Percentiles rank a stretch among this genome's conserved stretches.
Evolutionary conservation across 2,329 filamentous ascomycete genomes (phyloP).

Genomic region (Clarireedia paspali): DNA sequence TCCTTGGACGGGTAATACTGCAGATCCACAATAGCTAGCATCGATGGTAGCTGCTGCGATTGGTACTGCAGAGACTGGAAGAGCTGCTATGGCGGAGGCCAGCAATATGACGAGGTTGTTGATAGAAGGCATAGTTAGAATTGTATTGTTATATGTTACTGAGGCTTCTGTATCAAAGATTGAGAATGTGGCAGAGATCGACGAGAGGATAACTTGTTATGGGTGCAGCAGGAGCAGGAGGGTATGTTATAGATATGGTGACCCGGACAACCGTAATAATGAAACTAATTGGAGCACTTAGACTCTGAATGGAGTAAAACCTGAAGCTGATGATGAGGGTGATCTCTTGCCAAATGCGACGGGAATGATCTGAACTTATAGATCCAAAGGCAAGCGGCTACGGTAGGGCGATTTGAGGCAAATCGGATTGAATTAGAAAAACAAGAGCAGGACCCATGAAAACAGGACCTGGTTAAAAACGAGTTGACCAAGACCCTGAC

Average conservation of each 20-base stretch:
- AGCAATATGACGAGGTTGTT: too few species aligned
- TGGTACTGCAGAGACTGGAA: not conserved
- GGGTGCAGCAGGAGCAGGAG: too few species aligned
- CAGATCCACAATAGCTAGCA: not conserved
- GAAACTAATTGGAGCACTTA: not conserved
- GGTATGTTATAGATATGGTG: too few species aligned
- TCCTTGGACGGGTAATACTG: not conserved
- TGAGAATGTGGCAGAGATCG: too few species aligned
- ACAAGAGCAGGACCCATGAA: not conserved
- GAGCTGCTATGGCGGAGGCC: not conserved
- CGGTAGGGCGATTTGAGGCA: too few species aligned
- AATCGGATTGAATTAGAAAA: not conserved
- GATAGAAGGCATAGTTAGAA: too few species aligned
- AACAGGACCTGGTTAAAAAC: not conserved
- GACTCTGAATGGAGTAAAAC: not conserved
- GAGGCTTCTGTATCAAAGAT: too few species aligned
- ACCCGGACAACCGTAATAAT: not conserved
- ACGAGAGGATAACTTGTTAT: too few species aligned
- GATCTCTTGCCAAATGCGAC: not conserved
- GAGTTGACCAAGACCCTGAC: not conserved
- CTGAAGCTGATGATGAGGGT: not conserved
- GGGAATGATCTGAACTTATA: not conserved
- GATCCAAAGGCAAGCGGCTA: not conserved
- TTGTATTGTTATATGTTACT: too few species aligned
- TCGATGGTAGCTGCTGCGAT: not conserved